Evolutionary conservation across 139 green algal genomes (phyloP), one percentile per base, ranked within the genome.

Genomic region (Chlorella sp.): DNA sequence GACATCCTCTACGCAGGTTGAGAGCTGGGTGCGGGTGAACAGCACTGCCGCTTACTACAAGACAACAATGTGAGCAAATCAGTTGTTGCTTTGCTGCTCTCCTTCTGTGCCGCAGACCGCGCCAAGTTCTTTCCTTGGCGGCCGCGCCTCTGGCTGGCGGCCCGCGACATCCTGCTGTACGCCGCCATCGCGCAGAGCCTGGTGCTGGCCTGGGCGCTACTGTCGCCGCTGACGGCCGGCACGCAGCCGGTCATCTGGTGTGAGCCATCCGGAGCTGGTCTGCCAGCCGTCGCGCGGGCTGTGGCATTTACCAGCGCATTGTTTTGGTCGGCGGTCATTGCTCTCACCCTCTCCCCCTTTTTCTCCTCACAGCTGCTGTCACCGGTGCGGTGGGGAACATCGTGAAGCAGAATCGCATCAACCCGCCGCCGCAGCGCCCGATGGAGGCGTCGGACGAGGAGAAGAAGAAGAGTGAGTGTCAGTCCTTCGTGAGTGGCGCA

Each of bases 121-220:
- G 73, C 81, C 23, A 46, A 64, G 36, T 88, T 83, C 63, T 88
- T 92, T 61, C 87, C 83, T 8, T 92, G 87, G 87, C 76, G 86
- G 3, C 87, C 87, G 19, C 80, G 86, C 41, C 53, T 77, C 3
- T 82, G 67, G 48, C 58, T 75, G 27, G 83, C 86, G 7, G 74
- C 84, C n/a, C 40, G 75, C 27, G 75, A 86, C 38, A 53, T 87
- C 29, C 69, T 87, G 17, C 65, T 83, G 27, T 79, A 79, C 40
- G 38, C 38, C 23, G 83, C 60, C 2, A 36, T 77, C 2, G 63
- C 59, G 8, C 81, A 90, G 70, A 75, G 64, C 35, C 46, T 82
- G 25, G 67, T 90, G 62, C 59, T 84, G 14, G 80, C 77, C 25
- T 90, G 77, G 77, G 74, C 72, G 9, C 42, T 89, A 48, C 50